Evolutionary conservation across 352 stramenopile species (phyloP).

Genomic region (Phytophthora cactorum): DNA sequence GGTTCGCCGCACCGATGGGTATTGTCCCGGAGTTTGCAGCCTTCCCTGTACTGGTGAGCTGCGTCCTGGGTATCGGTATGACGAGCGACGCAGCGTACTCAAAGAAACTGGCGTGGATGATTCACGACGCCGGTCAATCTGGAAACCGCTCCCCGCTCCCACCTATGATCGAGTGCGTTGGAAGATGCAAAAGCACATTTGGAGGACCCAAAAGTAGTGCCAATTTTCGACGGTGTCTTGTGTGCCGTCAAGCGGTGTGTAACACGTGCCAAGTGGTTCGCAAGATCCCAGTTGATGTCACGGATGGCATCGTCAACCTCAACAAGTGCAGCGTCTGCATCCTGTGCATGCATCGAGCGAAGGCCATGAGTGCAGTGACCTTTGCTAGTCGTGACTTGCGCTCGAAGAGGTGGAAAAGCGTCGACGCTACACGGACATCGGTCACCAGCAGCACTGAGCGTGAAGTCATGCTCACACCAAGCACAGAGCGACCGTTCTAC

Average conservation of each 20-base stretch:
- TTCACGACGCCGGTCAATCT: constrained; percentile 30
- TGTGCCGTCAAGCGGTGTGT: constrained; percentile 39
- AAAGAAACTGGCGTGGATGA: constrained; percentile 61
- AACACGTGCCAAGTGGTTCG: constrained; percentile 41
- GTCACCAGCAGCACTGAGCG: constrained; percentile 32
- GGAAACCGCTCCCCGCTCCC: constrained; percentile 11
- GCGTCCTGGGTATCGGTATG: constrained; percentile 45
- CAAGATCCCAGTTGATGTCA: constrained; percentile 35
- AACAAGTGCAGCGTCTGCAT: constrained; percentile 45
- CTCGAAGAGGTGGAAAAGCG: constrained; percentile 26
- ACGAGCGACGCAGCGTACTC: constrained; percentile 42
- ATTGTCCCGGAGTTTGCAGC: constrained; percentile 32
- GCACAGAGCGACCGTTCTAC: constrained; percentile 21
- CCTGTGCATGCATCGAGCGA: constrained; percentile 43
- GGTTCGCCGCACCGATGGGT: constrained; percentile 43
- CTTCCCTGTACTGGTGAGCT: constrained; percentile 39
- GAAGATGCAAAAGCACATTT: constrained; percentile 38
- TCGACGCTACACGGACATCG: constrained; percentile 22
- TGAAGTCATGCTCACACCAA: constrained; percentile 6
- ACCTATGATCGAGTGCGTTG: constrained; percentile 30
- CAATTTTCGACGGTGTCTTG: constrained; percentile 37
- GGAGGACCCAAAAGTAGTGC: constrained; percentile 21
- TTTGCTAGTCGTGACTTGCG: constrained; percentile 37
- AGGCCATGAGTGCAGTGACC: constrained; percentile 23
- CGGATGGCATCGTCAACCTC: constrained; percentile 28